Base-by-base conservation (phyloP, 257 asterid genomes). In the Solanum arcanum region DNA sequence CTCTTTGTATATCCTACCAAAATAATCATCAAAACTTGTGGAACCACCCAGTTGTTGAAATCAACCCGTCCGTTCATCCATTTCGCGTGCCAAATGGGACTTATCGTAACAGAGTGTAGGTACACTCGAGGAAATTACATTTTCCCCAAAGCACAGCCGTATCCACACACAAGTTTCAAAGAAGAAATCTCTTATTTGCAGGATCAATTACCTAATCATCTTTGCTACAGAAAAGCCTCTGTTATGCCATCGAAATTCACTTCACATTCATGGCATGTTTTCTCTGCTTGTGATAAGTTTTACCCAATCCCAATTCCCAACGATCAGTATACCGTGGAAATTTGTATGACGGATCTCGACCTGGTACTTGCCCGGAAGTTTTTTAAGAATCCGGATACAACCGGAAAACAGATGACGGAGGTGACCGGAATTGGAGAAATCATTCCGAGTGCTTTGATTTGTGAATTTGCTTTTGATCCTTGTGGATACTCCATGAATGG, bases 401-500 rank as follows among this genome's bases (percentile, higher is more conserved):
- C 94, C 39, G 99, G 99, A 46, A 93, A 80, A 83, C 98, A 93
- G 89, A 95, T 97, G 99, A 95, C 99, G 20, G 95, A 91, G 77
- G 27, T 87, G 0, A 94, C 97, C 0, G 97, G 99, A 41, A 95
- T 97, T 0, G 35, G 90, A 18, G 89, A 77, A 15, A 89, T 97
- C 13, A 95, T 93, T 69, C 83, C 89, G 5, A 90, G 87, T 23
- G 96, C 98, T 0, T 46, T 93, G 21, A 88, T 97, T 1, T 97
- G 99, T 37, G 99, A 97, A 88, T 97, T 91, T 81, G 99, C 98
- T 8, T 97, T 97, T 47, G 99, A 96, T 77, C 98, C 99, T 0
- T 97, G 99, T 83, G 99, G 99, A 0, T 97, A 97, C 78, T 97
- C 99, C 0, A 97, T 97, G 99, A 97, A 97, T 80, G 98, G 99